phyloP scores from a whole-genome alignment of 1,284 basidiomycete genomes.

The Taiwanofungus camphoratus region DNA sequence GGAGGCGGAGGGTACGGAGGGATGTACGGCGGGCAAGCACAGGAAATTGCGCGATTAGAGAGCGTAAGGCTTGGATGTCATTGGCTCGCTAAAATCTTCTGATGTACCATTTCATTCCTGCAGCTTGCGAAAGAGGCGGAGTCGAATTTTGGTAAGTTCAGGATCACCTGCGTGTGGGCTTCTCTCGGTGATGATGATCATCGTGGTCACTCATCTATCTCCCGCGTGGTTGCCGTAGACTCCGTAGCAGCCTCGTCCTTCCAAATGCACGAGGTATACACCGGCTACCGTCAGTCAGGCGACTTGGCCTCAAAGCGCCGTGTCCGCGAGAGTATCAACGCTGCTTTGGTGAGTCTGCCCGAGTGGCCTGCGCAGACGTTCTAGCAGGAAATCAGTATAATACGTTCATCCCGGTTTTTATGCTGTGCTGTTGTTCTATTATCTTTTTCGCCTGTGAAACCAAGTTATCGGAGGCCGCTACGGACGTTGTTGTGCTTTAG shows the following conservation, averaged over 20 bases:
- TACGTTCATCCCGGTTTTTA: too few species aligned
- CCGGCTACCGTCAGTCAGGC: slow-evolving; percentile 33
- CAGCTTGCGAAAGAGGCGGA: slow-evolving; percentile 32
- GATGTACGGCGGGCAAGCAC: slow-evolving; percentile 25
- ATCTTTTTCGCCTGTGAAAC: too few species aligned
- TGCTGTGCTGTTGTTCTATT: too few species aligned
- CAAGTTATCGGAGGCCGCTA: too few species aligned
- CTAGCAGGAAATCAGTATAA: too few species aligned
- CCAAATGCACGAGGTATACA: slow-evolving; percentile 33
- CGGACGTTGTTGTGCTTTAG: too few species aligned
- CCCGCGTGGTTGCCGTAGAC: slow-evolving; percentile 17
- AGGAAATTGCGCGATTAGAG: slow-evolving; percentile 29
- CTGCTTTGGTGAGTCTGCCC: slow-evolving; percentile 30
- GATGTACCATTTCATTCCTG: slow-evolving; percentile 1
- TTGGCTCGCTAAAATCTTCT: background rate
- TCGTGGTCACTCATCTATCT: background rate
- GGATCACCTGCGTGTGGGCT: background rate
- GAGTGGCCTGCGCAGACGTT: slow-evolving; percentile 29
- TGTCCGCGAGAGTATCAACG: slow-evolving; percentile 35
- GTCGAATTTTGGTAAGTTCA: slow-evolving; percentile 26
- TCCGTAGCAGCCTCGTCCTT: slow-evolving; percentile 31
- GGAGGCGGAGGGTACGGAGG: slow-evolving; percentile 23
- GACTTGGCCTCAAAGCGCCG: slow-evolving; percentile 34
- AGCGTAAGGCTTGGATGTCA: slow-evolving; percentile 18
- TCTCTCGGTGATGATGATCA: background rate